phyloP scores from a whole-genome alignment of 352 stramenopile species.

The Phytophthora pseudosyringae region DNA sequence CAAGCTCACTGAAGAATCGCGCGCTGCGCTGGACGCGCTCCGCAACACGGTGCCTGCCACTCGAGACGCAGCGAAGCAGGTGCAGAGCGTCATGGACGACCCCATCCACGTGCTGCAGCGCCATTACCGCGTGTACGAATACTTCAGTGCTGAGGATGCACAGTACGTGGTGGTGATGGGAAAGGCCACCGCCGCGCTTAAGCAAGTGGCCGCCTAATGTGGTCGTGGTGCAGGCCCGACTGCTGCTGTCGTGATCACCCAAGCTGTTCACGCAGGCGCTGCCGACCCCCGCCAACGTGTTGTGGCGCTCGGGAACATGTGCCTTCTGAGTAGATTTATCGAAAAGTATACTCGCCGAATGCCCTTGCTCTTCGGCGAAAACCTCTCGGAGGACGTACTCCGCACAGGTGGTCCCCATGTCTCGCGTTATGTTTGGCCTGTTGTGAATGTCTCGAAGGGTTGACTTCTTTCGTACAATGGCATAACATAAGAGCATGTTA shows the following conservation, averaged over 20 bases:
- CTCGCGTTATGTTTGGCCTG: too few species aligned
- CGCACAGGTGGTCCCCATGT: too few species aligned
- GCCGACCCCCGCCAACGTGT: conserved; percentile 59
- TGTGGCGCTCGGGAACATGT: conserved; percentile 73
- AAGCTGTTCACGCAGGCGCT: conserved; percentile 73
- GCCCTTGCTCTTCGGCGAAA: too few species aligned
- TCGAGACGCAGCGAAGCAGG: conserved; percentile 60
- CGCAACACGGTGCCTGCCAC: conserved; percentile 15
- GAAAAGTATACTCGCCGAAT: too few species aligned
- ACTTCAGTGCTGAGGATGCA: conserved; percentile 69
- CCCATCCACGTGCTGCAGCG: conserved; percentile 74
- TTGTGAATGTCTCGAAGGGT: too few species aligned
- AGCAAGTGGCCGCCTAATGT: conserved; percentile 79
- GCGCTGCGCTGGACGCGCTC: conserved; percentile 50
- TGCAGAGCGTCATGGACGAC: conserved; percentile 80
- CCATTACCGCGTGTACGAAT: conserved; percentile 88
- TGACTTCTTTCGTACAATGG: too few species aligned
- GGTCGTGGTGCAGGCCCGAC: conserved; percentile 77
- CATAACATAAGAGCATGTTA: too few species aligned
- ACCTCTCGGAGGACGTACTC: too few species aligned
- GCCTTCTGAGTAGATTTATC: too few species aligned
- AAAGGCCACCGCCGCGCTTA: conserved; percentile 58
- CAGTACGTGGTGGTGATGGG: conserved; percentile 81
- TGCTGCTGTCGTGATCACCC: conserved; percentile 78
- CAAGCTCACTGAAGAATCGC: conserved; percentile 62